Evolutionary conservation across 768 basidiomycete species (phyloP).

Genomic region (Rhizopogon roseolus): DNA sequence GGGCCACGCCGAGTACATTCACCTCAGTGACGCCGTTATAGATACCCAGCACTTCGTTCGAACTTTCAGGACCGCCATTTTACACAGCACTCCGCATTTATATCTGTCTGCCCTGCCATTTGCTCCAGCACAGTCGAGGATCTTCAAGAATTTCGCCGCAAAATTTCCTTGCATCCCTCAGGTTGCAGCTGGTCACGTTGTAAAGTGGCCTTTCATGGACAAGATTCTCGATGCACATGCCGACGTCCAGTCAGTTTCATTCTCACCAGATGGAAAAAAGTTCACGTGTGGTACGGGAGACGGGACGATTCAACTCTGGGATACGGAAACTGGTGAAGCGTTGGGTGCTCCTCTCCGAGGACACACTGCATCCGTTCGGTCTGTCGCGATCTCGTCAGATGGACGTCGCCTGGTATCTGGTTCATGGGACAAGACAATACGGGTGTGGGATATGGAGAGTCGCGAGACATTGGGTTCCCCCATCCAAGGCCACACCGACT

Average conservation of each 20-base stretch:
- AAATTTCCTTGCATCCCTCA: neutral
- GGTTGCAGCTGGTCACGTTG: neutral
- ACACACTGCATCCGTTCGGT: neutral
- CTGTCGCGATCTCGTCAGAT: conserved; percentile 2
- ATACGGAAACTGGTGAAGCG: conserved; percentile 1
- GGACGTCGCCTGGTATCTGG: neutral
- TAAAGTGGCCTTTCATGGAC: neutral
- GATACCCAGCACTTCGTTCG: neutral
- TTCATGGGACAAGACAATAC: neutral
- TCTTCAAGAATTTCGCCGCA: neutral
- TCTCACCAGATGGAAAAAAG: conserved; percentile 5
- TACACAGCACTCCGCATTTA: conserved; percentile 18
- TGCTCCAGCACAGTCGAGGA: conserved; percentile 10
- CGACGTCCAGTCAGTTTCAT: neutral
- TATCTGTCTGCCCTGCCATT: conserved; percentile 28
- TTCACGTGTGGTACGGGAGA: conserved; percentile 3
- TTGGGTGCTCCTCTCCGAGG: conserved; percentile 4
- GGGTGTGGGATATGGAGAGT: neutral
- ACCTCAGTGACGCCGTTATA: neutral
- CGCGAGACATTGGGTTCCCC: neutral
- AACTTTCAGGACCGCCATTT: neutral
- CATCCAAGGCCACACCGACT: neutral
- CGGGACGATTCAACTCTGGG: conserved; percentile 6
- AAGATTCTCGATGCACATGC: neutral
- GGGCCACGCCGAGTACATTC: neutral